phyloP scores from a whole-genome alignment of 768 basidiomycete genomes.

The Mycena latifolia region DNA sequence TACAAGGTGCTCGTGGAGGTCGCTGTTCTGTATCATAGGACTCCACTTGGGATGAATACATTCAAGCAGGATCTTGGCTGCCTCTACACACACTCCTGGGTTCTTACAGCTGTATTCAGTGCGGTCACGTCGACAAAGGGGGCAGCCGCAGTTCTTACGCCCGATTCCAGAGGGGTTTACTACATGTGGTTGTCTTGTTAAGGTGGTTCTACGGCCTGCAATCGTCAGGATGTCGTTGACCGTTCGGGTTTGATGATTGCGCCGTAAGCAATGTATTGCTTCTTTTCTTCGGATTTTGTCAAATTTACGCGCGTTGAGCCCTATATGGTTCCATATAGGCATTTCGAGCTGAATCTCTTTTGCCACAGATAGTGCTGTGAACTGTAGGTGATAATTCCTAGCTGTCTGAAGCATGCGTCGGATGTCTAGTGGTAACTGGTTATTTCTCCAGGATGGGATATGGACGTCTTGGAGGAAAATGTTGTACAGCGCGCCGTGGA shows the following conservation, averaged over 20 bases:
- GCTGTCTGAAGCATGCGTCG: background rate
- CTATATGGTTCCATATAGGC: too few species aligned
- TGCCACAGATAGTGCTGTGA: too few species aligned
- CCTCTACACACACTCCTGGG: conserved; percentile 10
- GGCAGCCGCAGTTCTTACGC: too few species aligned
- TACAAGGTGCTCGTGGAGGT: too few species aligned
- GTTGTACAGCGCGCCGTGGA: background rate
- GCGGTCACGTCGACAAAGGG: background rate
- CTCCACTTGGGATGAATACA: conserved; percentile 19
- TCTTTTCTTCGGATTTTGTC: too few species aligned
- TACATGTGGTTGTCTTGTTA: background rate
- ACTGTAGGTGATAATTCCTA: too few species aligned
- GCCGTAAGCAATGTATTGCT: too few species aligned
- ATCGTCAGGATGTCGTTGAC: background rate
- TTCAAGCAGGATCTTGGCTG: background rate
- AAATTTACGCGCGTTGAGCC: too few species aligned
- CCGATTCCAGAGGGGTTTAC: background rate
- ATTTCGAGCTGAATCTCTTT: too few species aligned
- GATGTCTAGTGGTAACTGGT: background rate
- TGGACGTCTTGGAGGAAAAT: background rate
- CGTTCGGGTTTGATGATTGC: too few species aligned
- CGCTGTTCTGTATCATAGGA: background rate
- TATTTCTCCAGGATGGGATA: background rate
- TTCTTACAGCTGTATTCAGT: background rate
- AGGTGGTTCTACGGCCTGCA: background rate